Percentiles rank a stretch among this genome's conserved stretches.
phyloP scores from a whole-genome alignment of 257 asterid species.

The Oldenlandia corymbosa region DNA sequence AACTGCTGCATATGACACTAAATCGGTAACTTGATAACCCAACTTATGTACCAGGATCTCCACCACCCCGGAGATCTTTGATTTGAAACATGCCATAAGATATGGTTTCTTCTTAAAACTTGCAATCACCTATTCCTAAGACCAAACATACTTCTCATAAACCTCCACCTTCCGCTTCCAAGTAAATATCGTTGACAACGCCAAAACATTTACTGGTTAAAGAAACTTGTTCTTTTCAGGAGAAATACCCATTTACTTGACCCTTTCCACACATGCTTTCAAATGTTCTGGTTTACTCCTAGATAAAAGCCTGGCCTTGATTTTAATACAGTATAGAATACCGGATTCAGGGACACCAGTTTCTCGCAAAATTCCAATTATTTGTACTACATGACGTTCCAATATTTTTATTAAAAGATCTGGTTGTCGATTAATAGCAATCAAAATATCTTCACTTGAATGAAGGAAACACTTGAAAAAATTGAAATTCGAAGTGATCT shows the following conservation, averaged over 20 bases:
- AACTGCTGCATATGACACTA: background rate
- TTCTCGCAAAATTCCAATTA: constrained; percentile 5
- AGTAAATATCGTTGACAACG: background rate
- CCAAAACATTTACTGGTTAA: constrained; percentile 1
- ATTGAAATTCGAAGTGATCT: constrained; percentile 15
- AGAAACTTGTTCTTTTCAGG: constrained; percentile 3
- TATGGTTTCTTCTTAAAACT: too few relatives aligned
- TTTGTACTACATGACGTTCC: constrained; percentile 3
- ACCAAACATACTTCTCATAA: constrained; percentile 13
- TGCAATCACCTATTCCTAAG: constrained; percentile 17
- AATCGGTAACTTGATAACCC: background rate
- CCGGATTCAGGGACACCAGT: constrained; percentile 10
- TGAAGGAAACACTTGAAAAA: constrained; percentile 9
- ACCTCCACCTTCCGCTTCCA: constrained; percentile 10
- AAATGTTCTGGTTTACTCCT: background rate
- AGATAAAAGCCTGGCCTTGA: background rate
- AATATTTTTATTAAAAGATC: background rate
- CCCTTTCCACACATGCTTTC: constrained; percentile 2
- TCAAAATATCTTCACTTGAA: background rate
- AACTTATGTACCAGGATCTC: background rate
- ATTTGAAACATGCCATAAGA: background rate
- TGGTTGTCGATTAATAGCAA: constrained; percentile 2
- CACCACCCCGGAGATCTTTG: background rate
- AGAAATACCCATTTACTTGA: constrained; percentile 2
- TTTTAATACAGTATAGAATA: constrained; percentile 4